Evolutionary conservation across 176 grass and related monocot genomes (phyloP).

Genomic region (Thinopyrum elongatum): DNA sequence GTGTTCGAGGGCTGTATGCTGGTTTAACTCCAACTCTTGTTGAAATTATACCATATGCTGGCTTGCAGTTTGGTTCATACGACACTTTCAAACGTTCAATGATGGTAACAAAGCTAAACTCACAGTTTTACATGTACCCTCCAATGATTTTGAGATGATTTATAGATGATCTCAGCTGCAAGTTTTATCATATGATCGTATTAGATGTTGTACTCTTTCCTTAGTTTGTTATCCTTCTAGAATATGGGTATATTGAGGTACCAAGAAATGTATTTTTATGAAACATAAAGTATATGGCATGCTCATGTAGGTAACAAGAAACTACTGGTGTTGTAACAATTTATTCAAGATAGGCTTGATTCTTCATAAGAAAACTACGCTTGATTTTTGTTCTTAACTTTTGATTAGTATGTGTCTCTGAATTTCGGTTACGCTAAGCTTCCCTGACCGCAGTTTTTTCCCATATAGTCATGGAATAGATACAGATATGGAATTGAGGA

Average conservation of each 20-base stretch:
- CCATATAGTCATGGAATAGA: slow-evolving; percentile 73
- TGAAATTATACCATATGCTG: slow-evolving; percentile 98
- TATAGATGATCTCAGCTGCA: background rate
- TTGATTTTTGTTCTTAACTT: background rate
- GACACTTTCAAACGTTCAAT: slow-evolving; percentile 94
- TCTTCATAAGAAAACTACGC: background rate
- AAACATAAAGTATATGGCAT: background rate
- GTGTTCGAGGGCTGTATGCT: slow-evolving; percentile 81
- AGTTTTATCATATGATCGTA: background rate
- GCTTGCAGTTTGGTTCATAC: slow-evolving; percentile 92
- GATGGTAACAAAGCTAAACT: slow-evolving; percentile 61
- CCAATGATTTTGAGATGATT: background rate
- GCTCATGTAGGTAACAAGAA: background rate
- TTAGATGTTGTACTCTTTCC: slow-evolving; percentile 1
- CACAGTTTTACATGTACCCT: background rate
- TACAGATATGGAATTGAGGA: slow-evolving; percentile 55
- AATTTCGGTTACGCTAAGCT: background rate
- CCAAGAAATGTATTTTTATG: background rate
- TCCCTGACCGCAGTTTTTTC: background rate
- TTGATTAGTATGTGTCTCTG: background rate
- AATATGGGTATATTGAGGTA: background rate
- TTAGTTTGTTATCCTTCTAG: background rate
- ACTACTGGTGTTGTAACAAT: background rate
- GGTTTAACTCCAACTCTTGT: slow-evolving; percentile 80
- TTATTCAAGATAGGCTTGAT: background rate